Evolutionary conservation across 768 basidiomycete genomes (phyloP).

Genomic region (Ramaria sp.): DNA sequence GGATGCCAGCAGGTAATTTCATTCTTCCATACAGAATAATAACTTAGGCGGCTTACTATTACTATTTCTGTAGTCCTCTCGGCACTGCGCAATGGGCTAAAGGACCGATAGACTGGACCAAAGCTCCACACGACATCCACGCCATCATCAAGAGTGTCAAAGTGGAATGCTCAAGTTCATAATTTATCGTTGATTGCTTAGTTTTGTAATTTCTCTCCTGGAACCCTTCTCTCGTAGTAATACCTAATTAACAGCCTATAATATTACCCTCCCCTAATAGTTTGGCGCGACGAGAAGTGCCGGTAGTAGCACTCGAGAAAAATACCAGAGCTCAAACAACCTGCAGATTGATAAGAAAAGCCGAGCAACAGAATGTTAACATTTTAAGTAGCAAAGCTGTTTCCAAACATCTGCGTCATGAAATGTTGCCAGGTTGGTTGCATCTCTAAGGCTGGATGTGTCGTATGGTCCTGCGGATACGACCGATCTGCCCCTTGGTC

Average conservation of each 20-base stretch:
- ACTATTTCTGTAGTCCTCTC: constrained; percentile 14
- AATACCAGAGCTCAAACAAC: no score
- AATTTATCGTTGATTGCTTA: neutral
- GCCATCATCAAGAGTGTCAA: constrained; percentile 26
- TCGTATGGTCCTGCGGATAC: neutral
- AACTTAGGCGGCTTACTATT: neutral
- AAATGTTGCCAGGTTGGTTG: neutral
- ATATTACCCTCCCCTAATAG: no score
- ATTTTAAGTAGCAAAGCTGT: neutral
- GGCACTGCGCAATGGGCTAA: constrained; percentile 33
- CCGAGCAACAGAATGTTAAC: neutral
- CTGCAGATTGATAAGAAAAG: no score
- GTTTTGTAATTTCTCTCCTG: neutral
- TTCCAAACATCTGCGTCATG: neutral
- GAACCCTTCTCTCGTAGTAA: neutral
- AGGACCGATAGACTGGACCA: constrained; percentile 32
- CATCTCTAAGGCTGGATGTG: neutral
- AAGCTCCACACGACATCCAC: constrained; percentile 20
- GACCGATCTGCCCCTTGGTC: no score
- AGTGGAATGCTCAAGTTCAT: constrained; percentile 22
- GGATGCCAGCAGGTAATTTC: constrained; percentile 26
- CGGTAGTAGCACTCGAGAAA: no score
- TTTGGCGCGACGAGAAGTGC: no score
- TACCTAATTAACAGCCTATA: neutral
- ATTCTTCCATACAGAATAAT: neutral